Percentiles rank a stretch among this genome's conserved stretches.
These are phyloP conservation scores for Schizochytrium sp. DNA, from an alignment of 108 stramenopile species.

Conservation along the genomic window DNA sequence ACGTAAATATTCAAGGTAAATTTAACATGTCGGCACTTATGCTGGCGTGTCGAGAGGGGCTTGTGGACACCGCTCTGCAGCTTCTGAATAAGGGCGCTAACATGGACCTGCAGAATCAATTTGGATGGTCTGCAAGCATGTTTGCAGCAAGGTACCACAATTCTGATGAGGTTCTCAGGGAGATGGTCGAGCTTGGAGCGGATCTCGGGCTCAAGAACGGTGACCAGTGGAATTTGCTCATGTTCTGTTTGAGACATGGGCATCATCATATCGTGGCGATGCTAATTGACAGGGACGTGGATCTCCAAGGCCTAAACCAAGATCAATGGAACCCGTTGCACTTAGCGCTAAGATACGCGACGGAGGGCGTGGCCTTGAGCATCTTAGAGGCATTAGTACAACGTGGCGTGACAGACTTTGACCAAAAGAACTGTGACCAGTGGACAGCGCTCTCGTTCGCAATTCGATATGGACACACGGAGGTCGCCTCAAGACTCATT, in stretches of 20 bases:
- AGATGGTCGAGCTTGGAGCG: background rate
- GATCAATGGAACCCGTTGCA: constrained; percentile 26
- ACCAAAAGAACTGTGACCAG: constrained; percentile 6
- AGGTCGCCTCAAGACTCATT: background rate
- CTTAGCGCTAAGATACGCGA: constrained; percentile 16
- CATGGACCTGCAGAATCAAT: background rate
- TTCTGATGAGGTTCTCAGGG: background rate
- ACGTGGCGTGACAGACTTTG: background rate
- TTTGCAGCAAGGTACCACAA: constrained; percentile 9
- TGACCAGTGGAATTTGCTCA: constrained; percentile 7
- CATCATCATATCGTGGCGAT: background rate
- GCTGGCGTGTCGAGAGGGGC: background rate
- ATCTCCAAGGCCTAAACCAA: constrained; percentile 26
- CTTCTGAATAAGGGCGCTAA: background rate
- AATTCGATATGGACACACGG: constrained; percentile 27
- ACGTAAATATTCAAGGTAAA: constrained; percentile 38
- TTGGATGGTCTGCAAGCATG: constrained; percentile 25
- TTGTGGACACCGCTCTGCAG: background rate
- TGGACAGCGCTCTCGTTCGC: constrained; percentile 39
- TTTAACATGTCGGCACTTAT: background rate
- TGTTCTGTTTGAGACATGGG: background rate
- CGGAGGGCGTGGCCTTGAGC: background rate
- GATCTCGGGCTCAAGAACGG: background rate
- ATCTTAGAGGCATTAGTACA: background rate
- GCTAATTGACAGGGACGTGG: background rate